A percentile compares a stretch with the other conserved stretches of the same genome.
phyloP scores from a whole-genome alignment of 192 early-diverging fungal genomes.

The Geosiphon pyriformis region DNA sequence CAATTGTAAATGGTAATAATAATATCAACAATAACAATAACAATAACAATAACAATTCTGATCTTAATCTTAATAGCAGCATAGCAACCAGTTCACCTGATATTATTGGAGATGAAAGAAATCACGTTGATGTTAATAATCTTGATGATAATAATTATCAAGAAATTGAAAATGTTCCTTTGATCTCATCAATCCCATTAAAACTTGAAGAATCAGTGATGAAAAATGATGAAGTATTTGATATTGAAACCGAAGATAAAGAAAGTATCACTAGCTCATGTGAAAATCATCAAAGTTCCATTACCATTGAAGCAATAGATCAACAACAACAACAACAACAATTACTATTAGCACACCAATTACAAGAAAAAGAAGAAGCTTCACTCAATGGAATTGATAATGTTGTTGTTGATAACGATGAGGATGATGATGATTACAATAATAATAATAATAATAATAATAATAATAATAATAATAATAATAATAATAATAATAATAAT shows the following conservation, averaged over 20 bases:
- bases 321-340: constrained; percentile 7
- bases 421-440: no score
- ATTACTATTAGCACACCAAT: neutral
- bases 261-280: constrained; percentile 17
- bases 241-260: neutral
- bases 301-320: constrained; percentile 6
- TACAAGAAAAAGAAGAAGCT: no score
- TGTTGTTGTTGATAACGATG: no score
- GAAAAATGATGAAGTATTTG: neutral
- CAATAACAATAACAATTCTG: neutral
- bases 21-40: neutral
- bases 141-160: neutral
- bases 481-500: no score
- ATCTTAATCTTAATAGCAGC: neutral
- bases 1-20: no score
- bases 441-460: neutral
- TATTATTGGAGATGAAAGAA: neutral
- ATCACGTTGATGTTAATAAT: no score
- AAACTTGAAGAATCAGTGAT: neutral
- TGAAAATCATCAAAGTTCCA: constrained; percentile 6
- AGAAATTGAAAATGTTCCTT: neutral
- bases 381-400: no score
- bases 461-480: no score
- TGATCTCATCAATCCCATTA: neutral
- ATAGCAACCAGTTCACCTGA: neutral